Evolutionary conservation across 768 basidiomycete genomes (phyloP).

Genomic region (Lentinus brumalis): DNA sequence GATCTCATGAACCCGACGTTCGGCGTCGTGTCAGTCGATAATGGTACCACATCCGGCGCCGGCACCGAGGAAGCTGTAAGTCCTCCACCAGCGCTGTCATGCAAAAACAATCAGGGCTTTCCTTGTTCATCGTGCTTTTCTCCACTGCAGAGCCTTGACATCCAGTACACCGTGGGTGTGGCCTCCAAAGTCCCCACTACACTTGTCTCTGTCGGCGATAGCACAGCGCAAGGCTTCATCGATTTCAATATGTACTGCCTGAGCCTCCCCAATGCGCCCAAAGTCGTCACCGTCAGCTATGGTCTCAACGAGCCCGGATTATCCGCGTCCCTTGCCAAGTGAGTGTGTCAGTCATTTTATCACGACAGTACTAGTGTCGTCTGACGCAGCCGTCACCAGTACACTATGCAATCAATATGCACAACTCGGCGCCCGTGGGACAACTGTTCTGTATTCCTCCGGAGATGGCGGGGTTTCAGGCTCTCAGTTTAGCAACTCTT

Average conservation of each 20-base stretch:
- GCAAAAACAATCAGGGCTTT: background rate
- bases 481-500: constrained; percentile 37
- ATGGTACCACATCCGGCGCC: constrained; percentile 26
- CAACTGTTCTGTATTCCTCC: constrained; percentile 38
- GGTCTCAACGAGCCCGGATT: constrained; percentile 31
- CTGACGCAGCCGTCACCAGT: constrained; percentile 11
- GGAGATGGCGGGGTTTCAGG: constrained; percentile 39
- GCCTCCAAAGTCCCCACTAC: constrained; percentile 33
- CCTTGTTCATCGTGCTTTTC: too few relatives aligned
- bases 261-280: constrained; percentile 25
- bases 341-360: constrained; percentile 6
- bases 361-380: too few relatives aligned
- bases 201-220: constrained; percentile 35
- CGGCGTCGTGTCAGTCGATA: constrained; percentile 23
- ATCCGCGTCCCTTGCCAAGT: constrained; percentile 9
- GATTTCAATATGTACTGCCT: constrained; percentile 33
- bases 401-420: constrained; percentile 36
- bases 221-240: constrained; percentile 32
- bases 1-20: constrained; percentile 19
- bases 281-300: constrained; percentile 38
- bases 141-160: constrained; percentile 35
- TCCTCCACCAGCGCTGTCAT: background rate
- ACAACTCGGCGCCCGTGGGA: constrained; percentile 38
- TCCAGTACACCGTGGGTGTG: constrained; percentile 38
- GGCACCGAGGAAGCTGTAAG: constrained; percentile 61